These are phyloP conservation scores for Aegilops speltoides DNA, from an alignment of 176 grass and related monocot species.

Conservation along the genomic window DNA sequence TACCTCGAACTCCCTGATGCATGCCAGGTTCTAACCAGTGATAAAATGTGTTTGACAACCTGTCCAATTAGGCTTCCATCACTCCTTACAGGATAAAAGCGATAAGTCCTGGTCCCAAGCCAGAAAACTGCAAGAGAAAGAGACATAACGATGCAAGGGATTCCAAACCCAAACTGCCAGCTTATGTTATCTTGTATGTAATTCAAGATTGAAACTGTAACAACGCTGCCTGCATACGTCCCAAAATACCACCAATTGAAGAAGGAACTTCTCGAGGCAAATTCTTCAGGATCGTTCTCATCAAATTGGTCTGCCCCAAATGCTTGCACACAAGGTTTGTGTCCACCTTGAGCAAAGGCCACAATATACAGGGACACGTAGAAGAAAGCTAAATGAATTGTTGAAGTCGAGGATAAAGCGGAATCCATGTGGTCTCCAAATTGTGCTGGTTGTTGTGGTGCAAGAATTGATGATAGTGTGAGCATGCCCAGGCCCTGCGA, in stretches of 20 bases:
- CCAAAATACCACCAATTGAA: constrained; percentile 75
- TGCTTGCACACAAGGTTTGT: constrained; percentile 62
- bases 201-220: constrained; percentile 44
- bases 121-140: constrained; percentile 46
- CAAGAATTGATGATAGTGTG: constrained; percentile 39
- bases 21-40: neutral
- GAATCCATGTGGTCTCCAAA: neutral
- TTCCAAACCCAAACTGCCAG: constrained; percentile 55
- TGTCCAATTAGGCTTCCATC: neutral
- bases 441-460: constrained; percentile 16
- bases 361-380: constrained; percentile 52
- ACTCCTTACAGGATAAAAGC: constrained; percentile 35
- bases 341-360: constrained; percentile 47
- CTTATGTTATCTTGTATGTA: constrained; percentile 52
- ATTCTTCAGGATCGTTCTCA: constrained; percentile 45
- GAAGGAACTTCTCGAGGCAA: constrained; percentile 46
- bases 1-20: constrained; percentile 14
- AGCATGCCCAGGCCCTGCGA: constrained; percentile 55
- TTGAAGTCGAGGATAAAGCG: neutral
- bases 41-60: constrained; percentile 13
- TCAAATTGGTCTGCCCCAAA: constrained; percentile 72
- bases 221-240: constrained; percentile 15
- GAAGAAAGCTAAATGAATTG: constrained; percentile 40
- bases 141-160: constrained; percentile 44
- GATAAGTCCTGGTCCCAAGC: constrained; percentile 40